Conservation (phyloP, 2,329 filamentous ascomycete species). For the Verticillium tricorpus region DNA sequence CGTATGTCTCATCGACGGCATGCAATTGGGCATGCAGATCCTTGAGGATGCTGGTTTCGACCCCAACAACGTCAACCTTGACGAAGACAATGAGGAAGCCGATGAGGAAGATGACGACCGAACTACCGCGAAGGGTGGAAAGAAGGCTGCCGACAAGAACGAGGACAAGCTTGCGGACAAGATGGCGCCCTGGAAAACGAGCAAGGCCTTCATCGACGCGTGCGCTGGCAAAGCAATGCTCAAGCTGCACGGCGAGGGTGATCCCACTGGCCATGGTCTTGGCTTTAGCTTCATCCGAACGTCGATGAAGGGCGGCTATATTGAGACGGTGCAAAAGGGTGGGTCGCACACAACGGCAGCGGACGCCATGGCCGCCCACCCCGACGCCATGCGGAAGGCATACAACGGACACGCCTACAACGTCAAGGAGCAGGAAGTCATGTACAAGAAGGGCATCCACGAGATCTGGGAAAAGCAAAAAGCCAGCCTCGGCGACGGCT, state of each 20-base stretch:
- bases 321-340: constrained; percentile 65
- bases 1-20: constrained; percentile 88
- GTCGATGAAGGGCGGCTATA: constrained; percentile 95
- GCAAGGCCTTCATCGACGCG: constrained; percentile 93
- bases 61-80: constrained; percentile 53
- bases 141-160: constrained; percentile 45
- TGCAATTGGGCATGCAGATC: constrained; percentile 92
- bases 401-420: constrained; percentile 97
- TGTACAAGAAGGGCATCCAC: constrained; percentile 86
- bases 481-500: constrained; percentile 66
- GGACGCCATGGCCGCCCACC: constrained; percentile 79
- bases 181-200: constrained; percentile 93
- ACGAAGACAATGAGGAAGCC: constrained; percentile 60
- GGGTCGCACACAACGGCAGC: constrained; percentile 64
- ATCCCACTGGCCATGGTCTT: constrained; percentile 88
- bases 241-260: constrained; percentile 87
- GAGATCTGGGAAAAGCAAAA: constrained; percentile 92
- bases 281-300: constrained; percentile 97
- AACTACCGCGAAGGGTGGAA: constrained; percentile 31
- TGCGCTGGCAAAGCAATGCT: constrained; percentile 96
- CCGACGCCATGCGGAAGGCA: constrained; percentile 56
- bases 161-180: constrained; percentile 78
- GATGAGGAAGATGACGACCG: constrained; percentile 42
- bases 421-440: constrained; percentile 86
- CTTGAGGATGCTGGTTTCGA: constrained; percentile 88